Conservation (phyloP, 139 green algal genomes). For the Chlamydomonas incerta region DNA sequence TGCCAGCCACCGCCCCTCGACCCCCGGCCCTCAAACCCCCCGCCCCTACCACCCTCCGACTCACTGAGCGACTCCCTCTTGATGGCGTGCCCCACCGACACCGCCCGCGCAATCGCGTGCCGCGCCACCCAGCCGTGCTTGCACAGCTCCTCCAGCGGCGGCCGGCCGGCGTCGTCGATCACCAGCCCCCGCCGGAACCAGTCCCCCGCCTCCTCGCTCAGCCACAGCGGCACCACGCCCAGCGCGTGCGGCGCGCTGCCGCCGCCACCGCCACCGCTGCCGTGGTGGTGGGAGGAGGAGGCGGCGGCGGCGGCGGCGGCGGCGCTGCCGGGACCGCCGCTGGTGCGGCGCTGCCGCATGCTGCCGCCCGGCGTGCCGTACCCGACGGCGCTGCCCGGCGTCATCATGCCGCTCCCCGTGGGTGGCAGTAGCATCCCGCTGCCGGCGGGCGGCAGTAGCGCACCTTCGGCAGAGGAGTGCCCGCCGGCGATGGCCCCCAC, state of each 20-base stretch:
- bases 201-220: slow-evolving; percentile 17
- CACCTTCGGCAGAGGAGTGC: too few relatives aligned
- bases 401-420: too few relatives aligned
- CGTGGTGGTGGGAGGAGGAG: not conserved
- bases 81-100: not conserved
- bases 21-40: not conserved
- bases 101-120: not conserved
- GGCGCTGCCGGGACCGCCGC: not conserved
- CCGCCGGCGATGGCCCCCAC: too few relatives aligned
- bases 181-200: slow-evolving; percentile 32
- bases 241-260: too few relatives aligned
- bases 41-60: not conserved
- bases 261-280: not conserved
- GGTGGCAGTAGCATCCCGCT: too few relatives aligned
- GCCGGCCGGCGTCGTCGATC: not conserved
- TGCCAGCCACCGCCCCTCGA: not conserved
- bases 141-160: slow-evolving; percentile 22
- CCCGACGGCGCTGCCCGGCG: too few relatives aligned
- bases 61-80: slow-evolving; percentile 22
- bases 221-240: slow-evolving; percentile 23
- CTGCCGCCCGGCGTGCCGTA: too few relatives aligned
- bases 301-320: too few relatives aligned
- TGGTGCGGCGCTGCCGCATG: too few relatives aligned
- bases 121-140: slow-evolving; percentile 14
- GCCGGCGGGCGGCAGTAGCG: too few relatives aligned